Evolutionary conservation across 345 rosid species (phyloP).

Genomic region (Aquilaria sinensis): DNA sequence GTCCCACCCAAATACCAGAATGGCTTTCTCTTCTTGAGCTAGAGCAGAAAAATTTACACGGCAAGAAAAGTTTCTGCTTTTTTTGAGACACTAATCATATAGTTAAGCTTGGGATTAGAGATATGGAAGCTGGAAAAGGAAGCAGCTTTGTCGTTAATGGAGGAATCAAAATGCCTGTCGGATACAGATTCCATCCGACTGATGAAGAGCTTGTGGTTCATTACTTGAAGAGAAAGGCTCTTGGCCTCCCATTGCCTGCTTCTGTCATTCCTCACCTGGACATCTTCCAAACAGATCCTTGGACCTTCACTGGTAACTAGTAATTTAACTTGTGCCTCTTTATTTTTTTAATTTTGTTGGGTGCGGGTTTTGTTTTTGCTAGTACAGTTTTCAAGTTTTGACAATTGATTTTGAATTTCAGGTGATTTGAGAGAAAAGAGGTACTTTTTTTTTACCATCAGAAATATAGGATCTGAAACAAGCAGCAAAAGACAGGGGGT

Average conservation of each 20-base stretch:
- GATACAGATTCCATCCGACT: constrained; percentile 78
- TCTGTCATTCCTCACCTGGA: constrained; percentile 68
- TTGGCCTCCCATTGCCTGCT: constrained; percentile 62
- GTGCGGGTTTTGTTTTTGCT: background rate
- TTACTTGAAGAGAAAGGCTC: constrained; percentile 59
- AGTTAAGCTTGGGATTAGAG: constrained; percentile 15
- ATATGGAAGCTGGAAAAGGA: constrained; percentile 8
- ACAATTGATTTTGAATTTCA: constrained; percentile 12
- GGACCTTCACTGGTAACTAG: constrained; percentile 54
- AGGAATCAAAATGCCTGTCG: constrained; percentile 64
- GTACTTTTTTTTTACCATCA: constrained; percentile 58
- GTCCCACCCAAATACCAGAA: no score
- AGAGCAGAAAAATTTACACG: no score
- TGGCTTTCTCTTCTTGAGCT: no score
- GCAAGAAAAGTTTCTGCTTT: no score
- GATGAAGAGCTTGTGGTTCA: constrained; percentile 85
- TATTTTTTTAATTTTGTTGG: no score
- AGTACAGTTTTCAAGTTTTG: background rate
- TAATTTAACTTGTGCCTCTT: no score
- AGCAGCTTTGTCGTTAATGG: constrained; percentile 27
- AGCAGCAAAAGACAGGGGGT: constrained; percentile 26
- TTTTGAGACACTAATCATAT: no score
- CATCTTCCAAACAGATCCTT: constrained; percentile 59
- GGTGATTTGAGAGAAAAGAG: constrained; percentile 66
- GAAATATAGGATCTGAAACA: constrained; percentile 12